Conservation (phyloP, 2,329 filamentous ascomycete genomes). For the Fusarium sp. region DNA sequence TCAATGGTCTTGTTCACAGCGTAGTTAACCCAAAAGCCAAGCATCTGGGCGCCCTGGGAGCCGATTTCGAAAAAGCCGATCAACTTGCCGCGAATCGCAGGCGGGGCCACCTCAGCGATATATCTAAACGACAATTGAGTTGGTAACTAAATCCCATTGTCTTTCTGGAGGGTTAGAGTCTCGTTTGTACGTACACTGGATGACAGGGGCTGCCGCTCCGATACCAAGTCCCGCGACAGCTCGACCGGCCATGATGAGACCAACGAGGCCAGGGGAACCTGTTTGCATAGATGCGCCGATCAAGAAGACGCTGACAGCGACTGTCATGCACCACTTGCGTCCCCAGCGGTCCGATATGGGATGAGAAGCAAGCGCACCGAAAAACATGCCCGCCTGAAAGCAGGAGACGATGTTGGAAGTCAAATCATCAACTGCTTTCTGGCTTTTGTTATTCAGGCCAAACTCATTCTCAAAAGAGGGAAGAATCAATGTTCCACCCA, state of each 20-base stretch:
- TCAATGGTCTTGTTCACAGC: conserved; percentile 5
- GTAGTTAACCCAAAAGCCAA: conserved; percentile 55
- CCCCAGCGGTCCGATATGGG: conserved; percentile 59
- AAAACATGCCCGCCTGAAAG: conserved; percentile 51
- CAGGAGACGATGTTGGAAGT: conserved; percentile 29
- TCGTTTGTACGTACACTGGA: conserved; percentile 51
- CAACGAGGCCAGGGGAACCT: conserved; percentile 41
- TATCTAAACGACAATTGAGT: conserved; percentile 32
- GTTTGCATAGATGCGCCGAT: conserved; percentile 47
- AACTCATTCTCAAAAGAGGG: conserved; percentile 2
- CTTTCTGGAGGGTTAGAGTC: no score
- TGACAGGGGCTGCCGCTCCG: conserved; percentile 59
- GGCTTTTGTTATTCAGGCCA: not conserved
- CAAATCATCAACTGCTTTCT: not conserved
- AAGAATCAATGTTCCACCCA: conserved; percentile 6
- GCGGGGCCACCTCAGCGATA: conserved; percentile 55
- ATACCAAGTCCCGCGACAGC: conserved; percentile 61
- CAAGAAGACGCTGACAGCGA: conserved; percentile 54
- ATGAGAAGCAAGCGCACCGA: conserved; percentile 51
- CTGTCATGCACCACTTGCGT: conserved; percentile 57
- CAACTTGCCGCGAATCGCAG: conserved; percentile 60
- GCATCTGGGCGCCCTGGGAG: conserved; percentile 34
- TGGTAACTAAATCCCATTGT: no score
- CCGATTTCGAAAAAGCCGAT: conserved; percentile 59
- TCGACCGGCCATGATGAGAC: conserved; percentile 57